These are phyloP conservation scores for Pyricularia sp. DNA, from an alignment of 2,329 filamentous ascomycete species.

Conservation along the genomic window DNA sequence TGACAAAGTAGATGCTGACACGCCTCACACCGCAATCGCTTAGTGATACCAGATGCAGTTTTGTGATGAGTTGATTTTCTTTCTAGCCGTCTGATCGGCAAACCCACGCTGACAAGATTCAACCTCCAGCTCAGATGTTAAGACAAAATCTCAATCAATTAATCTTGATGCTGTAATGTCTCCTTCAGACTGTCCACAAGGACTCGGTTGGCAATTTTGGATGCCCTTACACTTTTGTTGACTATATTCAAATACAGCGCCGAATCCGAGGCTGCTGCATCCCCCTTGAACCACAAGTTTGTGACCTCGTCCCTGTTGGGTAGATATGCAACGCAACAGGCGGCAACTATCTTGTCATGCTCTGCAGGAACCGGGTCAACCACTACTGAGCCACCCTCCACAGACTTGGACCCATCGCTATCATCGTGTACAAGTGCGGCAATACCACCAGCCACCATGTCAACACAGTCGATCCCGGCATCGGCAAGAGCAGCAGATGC, in stretches of 20 bases:
- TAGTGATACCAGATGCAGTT: neutral
- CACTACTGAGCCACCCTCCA: conserved; percentile 36
- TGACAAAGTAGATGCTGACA: neutral
- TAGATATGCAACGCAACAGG: conserved; percentile 85
- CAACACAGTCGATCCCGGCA: conserved; percentile 91
- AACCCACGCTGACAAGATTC: neutral
- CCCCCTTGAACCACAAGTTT: conserved; percentile 87
- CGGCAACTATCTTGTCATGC: conserved; percentile 66
- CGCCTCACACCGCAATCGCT: neutral
- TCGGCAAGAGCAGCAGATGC: conserved; percentile 88
- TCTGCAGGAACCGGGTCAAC: conserved; percentile 79
- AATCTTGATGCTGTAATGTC: conserved; percentile 13
- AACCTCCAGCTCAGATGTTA: neutral
- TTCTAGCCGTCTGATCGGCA: neutral
- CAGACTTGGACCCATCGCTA: conserved; percentile 13
- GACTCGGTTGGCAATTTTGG: conserved; percentile 31
- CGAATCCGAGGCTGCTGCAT: conserved; percentile 33
- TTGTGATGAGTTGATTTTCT: neutral
- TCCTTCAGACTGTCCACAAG: conserved; percentile 29
- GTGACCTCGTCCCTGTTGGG: conserved; percentile 84
- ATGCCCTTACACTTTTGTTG: conserved; percentile 30
- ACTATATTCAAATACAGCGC: conserved; percentile 30
- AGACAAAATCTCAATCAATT: neutral
- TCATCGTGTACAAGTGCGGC: conserved; percentile 59
- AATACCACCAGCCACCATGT: conserved; percentile 81